A percentile compares a stretch with the other conserved stretches of the same genome.
Conservation (phyloP, 306 rosid genomes). For the Fragaria vesca region DNA sequence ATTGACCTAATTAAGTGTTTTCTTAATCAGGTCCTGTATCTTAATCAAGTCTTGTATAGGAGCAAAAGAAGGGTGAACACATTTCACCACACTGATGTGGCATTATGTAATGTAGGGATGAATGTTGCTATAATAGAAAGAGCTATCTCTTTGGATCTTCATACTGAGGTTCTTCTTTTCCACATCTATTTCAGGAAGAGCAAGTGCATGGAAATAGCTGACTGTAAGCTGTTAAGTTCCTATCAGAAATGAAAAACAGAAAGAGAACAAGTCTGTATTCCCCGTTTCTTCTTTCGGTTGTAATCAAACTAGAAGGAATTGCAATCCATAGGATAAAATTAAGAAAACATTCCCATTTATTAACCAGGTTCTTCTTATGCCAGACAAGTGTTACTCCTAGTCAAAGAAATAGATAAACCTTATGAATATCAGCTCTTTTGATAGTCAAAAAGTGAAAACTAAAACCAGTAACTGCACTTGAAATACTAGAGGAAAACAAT, state of each 20-base stretch:
- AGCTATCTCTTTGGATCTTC: neutral
- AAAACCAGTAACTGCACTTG: neutral
- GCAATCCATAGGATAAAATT: neutral
- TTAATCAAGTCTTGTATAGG: neutral
- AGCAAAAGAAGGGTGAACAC: neutral
- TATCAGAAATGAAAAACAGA: neutral
- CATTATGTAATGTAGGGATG: conserved; percentile 27
- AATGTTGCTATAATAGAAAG: conserved; percentile 38
- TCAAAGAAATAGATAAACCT: neutral
- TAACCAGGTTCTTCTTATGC: neutral
- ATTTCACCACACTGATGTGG: conserved; percentile 28
- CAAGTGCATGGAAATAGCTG: neutral
- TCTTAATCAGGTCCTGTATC: neutral
- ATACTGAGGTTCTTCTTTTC: neutral
- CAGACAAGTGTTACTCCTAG: neutral
- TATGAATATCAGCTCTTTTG: neutral
- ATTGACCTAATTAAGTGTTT: neutral
- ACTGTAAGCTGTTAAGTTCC: neutral
- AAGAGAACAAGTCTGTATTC: neutral
- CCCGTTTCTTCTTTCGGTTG: neutral
- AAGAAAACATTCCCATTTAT: neutral
- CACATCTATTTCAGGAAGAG: neutral
- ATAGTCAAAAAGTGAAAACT: neutral
- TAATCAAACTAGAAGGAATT: neutral
- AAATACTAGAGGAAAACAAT: neutral